Percentiles rank a stretch among this genome's conserved stretches.
Conservation (phyloP, 2,329 filamentous ascomycete genomes). For the Diaporthe vexans region DNA sequence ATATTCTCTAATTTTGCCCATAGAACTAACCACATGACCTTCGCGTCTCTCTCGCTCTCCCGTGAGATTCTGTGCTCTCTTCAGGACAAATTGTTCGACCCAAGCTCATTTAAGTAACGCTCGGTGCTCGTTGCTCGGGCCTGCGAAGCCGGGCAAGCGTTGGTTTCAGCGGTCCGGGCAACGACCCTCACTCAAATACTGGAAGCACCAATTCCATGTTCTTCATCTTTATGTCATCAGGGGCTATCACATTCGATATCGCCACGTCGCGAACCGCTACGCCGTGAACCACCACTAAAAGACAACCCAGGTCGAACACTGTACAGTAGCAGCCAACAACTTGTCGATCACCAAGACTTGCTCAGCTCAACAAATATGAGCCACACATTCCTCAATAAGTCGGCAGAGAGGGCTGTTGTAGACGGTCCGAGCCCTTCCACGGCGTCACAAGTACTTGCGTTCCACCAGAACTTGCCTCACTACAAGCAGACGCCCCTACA, state of each 20-base stretch:
- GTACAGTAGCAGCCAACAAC: background rate
- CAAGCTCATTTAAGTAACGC: background rate
- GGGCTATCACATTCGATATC: no score
- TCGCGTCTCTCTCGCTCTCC: no score
- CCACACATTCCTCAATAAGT: slow-evolving; percentile 11
- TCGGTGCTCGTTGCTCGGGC: slow-evolving; percentile 3
- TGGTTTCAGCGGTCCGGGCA: background rate
- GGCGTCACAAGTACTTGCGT: slow-evolving; percentile 49
- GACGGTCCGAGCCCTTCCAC: background rate
- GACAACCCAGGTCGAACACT: no score
- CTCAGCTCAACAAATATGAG: background rate
- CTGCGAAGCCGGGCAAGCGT: background rate
- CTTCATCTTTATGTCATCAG: background rate
- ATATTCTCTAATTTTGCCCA: no score
- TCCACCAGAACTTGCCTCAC: slow-evolving; percentile 71
- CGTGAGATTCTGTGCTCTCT: background rate
- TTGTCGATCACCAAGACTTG: background rate
- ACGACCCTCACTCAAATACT: background rate
- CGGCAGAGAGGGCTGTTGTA: background rate
- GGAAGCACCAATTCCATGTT: background rate
- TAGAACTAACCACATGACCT: no score
- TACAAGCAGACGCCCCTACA: slow-evolving; percentile 69
- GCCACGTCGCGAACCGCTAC: background rate
- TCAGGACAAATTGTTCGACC: background rate
- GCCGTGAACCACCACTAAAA: background rate